phyloP scores from a whole-genome alignment of 768 basidiomycete species.

The Suillus sp. region DNA sequence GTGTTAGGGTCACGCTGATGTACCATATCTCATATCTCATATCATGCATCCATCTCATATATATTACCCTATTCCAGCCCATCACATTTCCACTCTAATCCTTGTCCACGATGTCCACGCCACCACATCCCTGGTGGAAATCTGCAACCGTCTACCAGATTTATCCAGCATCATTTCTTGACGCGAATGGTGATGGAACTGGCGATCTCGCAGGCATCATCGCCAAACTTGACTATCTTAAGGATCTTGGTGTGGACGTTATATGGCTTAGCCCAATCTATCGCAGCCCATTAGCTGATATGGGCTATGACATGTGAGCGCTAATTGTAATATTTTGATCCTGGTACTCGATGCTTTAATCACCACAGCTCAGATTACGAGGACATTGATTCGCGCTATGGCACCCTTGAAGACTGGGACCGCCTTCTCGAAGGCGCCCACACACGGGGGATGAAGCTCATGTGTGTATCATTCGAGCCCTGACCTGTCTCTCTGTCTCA shows the following conservation, averaged over 20 bases:
- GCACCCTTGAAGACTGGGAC: conserved; percentile 64
- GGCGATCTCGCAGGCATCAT: conserved; percentile 72
- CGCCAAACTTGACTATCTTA: conserved; percentile 67
- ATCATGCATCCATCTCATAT: conserved; percentile 1
- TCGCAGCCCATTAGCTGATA: conserved; percentile 65
- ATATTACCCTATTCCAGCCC: neutral
- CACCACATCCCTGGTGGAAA: conserved; percentile 55
- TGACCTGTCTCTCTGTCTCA: conserved; percentile 13
- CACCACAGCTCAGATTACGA: conserved; percentile 61
- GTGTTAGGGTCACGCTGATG: neutral
- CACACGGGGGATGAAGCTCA: conserved; percentile 66
- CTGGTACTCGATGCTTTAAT: neutral
- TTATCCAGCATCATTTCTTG: conserved; percentile 70
- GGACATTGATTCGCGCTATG: conserved; percentile 64
- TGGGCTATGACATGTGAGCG: conserved; percentile 72
- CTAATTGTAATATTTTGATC: neutral
- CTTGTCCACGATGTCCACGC: neutral
- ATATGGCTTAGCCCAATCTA: conserved; percentile 78
- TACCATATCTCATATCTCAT: neutral
- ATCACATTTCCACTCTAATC: conserved; percentile 6
- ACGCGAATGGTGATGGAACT: conserved; percentile 70
- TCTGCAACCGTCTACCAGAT: conserved; percentile 64
- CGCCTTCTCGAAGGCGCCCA: conserved; percentile 54
- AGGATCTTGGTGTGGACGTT: conserved; percentile 65
- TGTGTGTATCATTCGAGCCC: conserved; percentile 41